Percentiles rank a stretch among this genome's conserved stretches.
phyloP scores from a whole-genome alignment of 2,329 filamentous ascomycete species.

The Trichophyton mentagrophytes region DNA sequence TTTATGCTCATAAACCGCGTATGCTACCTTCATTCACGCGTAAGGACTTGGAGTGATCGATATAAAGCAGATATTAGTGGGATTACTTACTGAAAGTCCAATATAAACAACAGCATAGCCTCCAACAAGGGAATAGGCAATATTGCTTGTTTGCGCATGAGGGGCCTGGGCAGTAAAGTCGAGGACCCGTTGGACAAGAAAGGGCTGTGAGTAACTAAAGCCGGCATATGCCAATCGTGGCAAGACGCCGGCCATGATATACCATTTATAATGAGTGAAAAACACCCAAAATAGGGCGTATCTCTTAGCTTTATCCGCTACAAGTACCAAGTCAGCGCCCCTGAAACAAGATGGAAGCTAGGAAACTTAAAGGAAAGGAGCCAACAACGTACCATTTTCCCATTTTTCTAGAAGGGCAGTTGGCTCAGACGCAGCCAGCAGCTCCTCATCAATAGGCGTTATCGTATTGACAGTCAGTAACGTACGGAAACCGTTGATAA shows the following conservation, averaged over 20 bases:
- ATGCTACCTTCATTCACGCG: not conserved
- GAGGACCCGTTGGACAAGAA: not conserved
- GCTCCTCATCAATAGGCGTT: not conserved
- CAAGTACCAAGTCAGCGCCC: not conserved
- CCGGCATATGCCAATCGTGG: not conserved
- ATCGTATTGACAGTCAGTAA: not conserved
- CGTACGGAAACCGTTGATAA: not conserved
- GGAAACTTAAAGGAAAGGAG: not conserved
- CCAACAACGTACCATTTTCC: not conserved
- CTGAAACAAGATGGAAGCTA: too few species aligned
- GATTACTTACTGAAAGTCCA: slow-evolving; percentile 2
- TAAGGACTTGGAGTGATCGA: not conserved
- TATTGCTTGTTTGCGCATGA: not conserved
- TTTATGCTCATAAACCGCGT: slow-evolving; percentile 3
- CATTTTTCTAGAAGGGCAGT: not conserved
- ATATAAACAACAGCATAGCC: slow-evolving; percentile 3
- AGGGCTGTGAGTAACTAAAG: not conserved
- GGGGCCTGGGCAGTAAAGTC: not conserved
- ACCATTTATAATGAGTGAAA: not conserved
- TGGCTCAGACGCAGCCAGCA: not conserved
- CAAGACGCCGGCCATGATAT: not conserved
- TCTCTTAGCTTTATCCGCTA: not conserved
- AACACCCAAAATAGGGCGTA: not conserved
- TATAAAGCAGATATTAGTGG: not conserved
- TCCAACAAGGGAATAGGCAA: not conserved